A percentile compares a stretch with the other conserved stretches of the same genome.
phyloP scores from a whole-genome alignment of 2,329 filamentous ascomycete genomes.

The Tolypocladium paradoxum region DNA sequence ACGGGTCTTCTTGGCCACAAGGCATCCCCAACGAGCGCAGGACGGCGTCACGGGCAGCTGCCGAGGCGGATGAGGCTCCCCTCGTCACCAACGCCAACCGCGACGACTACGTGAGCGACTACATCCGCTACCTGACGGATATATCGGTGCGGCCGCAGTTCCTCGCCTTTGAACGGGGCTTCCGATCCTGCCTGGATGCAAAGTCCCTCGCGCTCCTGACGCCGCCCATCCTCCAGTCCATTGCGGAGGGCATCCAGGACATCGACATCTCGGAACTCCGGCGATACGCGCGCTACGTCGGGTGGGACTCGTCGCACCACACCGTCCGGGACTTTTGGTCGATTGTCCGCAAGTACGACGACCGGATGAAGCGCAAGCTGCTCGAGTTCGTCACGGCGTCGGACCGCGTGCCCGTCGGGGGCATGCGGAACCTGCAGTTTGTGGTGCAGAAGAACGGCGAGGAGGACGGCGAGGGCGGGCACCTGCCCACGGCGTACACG shows the following conservation, averaged over 20 bases:
- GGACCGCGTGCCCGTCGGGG: conserved; percentile 80
- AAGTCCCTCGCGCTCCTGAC: conserved; percentile 64
- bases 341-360: conserved; percentile 57
- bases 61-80: conserved; percentile 42
- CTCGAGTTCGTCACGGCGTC: conserved; percentile 93
- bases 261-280: conserved; percentile 70
- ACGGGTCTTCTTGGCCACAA: conserved; percentile 40
- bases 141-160: conserved; percentile 69
- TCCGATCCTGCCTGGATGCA: conserved; percentile 60
- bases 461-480: conserved; percentile 39
- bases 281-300: conserved; percentile 65
- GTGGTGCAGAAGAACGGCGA: conserved; percentile 68
- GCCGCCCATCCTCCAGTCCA: conserved; percentile 57
- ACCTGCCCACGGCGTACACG: conserved; percentile 78
- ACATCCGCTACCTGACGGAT: conserved; percentile 73
- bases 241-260: conserved; percentile 74
- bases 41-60: conserved; percentile 11
- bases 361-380: conserved; percentile 61
- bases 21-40: conserved; percentile 24
- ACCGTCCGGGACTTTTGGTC: conserved; percentile 77
- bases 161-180: conserved; percentile 70
- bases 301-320: conserved; percentile 59
- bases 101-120: conserved; percentile 68
- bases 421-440: conserved; percentile 73
- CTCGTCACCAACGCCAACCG: conserved; percentile 77